Evolutionary conservation across 345 rosid genomes (phyloP), one percentile per base, ranked within the genome.

Genomic region (Eucalyptus marginata): DNA sequence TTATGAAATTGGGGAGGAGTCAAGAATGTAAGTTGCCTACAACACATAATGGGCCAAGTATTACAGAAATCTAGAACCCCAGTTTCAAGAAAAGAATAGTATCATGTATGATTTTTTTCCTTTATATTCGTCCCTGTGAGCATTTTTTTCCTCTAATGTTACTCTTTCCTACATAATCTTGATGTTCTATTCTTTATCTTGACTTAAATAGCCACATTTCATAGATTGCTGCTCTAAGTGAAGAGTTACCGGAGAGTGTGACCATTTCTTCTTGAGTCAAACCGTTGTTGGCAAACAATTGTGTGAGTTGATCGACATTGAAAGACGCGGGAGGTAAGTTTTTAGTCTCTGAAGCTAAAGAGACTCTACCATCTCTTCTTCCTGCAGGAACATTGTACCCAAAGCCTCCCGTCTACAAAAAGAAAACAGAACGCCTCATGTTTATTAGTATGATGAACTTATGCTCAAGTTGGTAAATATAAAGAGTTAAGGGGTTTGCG

Each of bases 291-390:
- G 89, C 89, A n/a, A 90, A 71, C 33, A 54, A 24, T 58, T 84
- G 88, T 29, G 92, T 94, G 46, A 94, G 90, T 66, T 90, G 92
- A 54, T 86, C 81, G 36, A 93, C 91, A 52, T 90, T 94, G 36
- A 91, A 87, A 7, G 89, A 56, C 10, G 96, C 96, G 13, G 94
- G 87, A 44, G 96, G 95, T 25, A 94, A 66, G 90, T 94, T 94
- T 8, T 90, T 81, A 20, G 94, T 88, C 84, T 94, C 95, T 0
- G 94, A 92, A 31, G 93, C 93, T 6, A 84, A 24, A 14, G 97
- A 95, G 88, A 90, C 89, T 90, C 86, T 91, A 7, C 96, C 97
- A 36, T 95, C 97, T 90, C 93, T 94, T 91, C 96, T 92, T 81
- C 96, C 97, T 3, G 94, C 94, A 6, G 94, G 96, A 46, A 95